Conservation (phyloP, 805 yeast genomes). For the Cyberlindnera mycetangii region DNA sequence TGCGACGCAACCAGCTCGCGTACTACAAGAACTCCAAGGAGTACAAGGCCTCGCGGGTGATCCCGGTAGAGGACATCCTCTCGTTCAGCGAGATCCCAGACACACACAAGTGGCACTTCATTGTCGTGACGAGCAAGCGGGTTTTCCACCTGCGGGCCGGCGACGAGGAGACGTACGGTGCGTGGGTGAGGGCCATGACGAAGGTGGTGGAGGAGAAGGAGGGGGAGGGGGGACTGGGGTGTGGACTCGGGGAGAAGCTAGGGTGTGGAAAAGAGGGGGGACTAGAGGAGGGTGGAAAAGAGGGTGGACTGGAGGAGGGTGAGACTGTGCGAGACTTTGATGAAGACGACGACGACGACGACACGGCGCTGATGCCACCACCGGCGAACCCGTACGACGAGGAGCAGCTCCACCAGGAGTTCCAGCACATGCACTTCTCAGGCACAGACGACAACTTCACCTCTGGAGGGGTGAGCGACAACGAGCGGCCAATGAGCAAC, state of each 20-base stretch:
- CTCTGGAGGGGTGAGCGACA: constrained; percentile 17
- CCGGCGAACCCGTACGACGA: neutral
- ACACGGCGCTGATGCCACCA: neutral
- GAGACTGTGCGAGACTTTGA: too few species aligned
- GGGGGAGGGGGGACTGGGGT: neutral
- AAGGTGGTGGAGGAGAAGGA: constrained; percentile 15
- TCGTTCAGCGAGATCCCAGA: constrained; percentile 24
- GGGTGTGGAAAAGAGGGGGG: neutral
- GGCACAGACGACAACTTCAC: constrained; percentile 29
- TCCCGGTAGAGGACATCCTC: constrained; percentile 22
- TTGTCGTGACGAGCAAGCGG: constrained; percentile 21
- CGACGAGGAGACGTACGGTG: constrained; percentile 18
- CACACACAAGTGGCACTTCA: constrained; percentile 21
- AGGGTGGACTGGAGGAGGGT: too few species aligned
- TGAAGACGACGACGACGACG: neutral
- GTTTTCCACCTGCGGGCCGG: constrained; percentile 24
- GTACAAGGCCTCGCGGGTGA: constrained; percentile 36
- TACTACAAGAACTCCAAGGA: constrained; percentile 39
- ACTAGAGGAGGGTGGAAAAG: neutral
- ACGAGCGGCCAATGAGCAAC: neutral
- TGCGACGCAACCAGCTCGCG: constrained; percentile 36
- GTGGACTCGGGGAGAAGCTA: neutral
- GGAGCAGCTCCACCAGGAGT: constrained; percentile 3
- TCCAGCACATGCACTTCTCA: constrained; percentile 16
- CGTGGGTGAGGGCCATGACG: constrained; percentile 21